Evolutionary conservation across 2,329 filamentous ascomycete genomes (phyloP), one percentile per base, ranked within the genome.

Genomic region (Alternaria dauci): DNA sequence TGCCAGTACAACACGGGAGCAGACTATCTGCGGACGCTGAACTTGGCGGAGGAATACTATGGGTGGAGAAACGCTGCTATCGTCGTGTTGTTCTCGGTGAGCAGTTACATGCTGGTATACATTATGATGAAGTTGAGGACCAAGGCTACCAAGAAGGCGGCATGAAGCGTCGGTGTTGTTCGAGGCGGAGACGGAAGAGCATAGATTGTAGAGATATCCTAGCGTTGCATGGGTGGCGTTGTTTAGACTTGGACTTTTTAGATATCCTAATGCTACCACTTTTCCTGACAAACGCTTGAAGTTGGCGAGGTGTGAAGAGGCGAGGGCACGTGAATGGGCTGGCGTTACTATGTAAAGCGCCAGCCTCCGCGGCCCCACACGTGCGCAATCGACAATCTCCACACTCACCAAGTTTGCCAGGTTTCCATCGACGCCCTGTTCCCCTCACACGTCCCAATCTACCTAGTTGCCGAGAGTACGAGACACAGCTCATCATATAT

Each of bases 41-140:
- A 90, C 68, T 67, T 91, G n/a, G 80, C 81, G 1, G 81, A 86
- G 7, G 87, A 90, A 65, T 86, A 82, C 59, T 88, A 88, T 67
- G 88, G 87, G 0, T 91, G 89, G 89, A 82, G 89, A 48, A 83
- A 91, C 73, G 86, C 86, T 0, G 89, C 72, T 0, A 87, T 90
- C 42, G 81, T 85, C 2, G 84, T 83, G 1, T 77, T 87, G 3
- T 88, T 89, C 63, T 83, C 79, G 4, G 64, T 86, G 44, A 84
- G 81, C 59, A 84, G 82, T 2, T 89, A 89, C 61, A 76, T 71
- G 5, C 61, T 83, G 65, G 82, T 84, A 5, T 84, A 79, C 66
- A 52, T 69, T 20, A 66, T 79, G 54, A 80, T 80, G 78, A 80
- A 79, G 68, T 51, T 79, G 64, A 71, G 78, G 61, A 80, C 77